Base-by-base conservation (phyloP, 2,329 filamentous ascomycete genomes). In the Sporothrix luriei region DNA sequence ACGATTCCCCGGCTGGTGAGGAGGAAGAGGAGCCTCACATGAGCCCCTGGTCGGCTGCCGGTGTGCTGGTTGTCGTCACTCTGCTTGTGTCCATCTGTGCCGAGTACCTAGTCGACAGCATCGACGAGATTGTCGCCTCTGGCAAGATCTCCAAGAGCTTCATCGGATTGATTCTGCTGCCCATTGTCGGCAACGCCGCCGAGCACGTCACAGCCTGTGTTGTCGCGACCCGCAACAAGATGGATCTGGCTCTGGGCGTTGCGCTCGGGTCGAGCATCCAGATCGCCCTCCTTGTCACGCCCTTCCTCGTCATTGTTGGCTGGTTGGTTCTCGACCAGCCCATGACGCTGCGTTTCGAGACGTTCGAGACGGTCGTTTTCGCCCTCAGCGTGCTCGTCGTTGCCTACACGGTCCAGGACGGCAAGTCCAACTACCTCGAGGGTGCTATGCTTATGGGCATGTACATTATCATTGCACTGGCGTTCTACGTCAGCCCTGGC, bases 141-240 rank as follows among this genome's bases (percentile, higher is more conserved):
- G 88, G 86, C 16, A 80, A 79, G 14, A 82, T 94, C 71, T 90
- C 85, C 72, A 85, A 91, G 76, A 90, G 91, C 46, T 94, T 94
- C 73, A 89, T 94, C 72, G 91, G 91, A 75, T 84, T 94, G 13
- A 93, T 94, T 74, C 87, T 94, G 67, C 81, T 94, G 4, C 91
- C 91, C 10, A 93, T 94, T 74, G 91, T 93, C n/a, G 90, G 91
- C 51, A 94, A 94, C 75, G 91, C 91, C 2, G 91, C 91, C 16
- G 91, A 94, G 78, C 91, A 94, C 75, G 91, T 93, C 51, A 94
- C 91, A 0, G 91, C 91, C 21, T 89, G 93, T 21, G 89, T 93
- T 40, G 91, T 94, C 33, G 91, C 91, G 0, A 83, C 89, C 73
- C 90, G 92, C 78, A 87, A 94, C 80, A 94, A 90, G 82, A 90